These are phyloP conservation scores for Neopestalotiopsis sp. DNA, from an alignment of 2,329 filamentous ascomycete genomes.

Conservation along the genomic window DNA sequence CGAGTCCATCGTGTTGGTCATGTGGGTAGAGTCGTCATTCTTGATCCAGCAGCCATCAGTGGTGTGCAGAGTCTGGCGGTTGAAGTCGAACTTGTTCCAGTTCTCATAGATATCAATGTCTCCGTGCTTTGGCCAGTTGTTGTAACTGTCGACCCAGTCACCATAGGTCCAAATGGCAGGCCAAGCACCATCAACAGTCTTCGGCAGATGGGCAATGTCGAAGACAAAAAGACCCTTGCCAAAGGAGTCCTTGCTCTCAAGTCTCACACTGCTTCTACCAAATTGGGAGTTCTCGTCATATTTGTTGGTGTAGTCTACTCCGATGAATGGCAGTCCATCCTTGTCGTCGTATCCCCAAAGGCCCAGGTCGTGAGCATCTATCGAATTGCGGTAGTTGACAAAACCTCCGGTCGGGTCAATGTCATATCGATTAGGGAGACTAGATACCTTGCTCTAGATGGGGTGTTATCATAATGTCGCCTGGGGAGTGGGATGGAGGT, in stretches of 20 bases:
- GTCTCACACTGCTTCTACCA: constrained; percentile 63
- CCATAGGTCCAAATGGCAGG: constrained; percentile 67
- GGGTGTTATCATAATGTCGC: constrained; percentile 2
- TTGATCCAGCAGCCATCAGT: constrained; percentile 43
- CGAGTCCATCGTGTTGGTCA: constrained; percentile 39
- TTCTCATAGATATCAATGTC: constrained; percentile 74
- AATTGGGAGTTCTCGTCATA: constrained; percentile 24
- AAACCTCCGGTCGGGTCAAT: constrained; percentile 69
- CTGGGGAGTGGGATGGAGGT: no score
- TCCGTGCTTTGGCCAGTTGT: constrained; percentile 46
- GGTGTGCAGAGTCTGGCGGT: constrained; percentile 51
- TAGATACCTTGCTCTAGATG: neutral
- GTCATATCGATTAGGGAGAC: constrained; percentile 12
- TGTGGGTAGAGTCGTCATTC: constrained; percentile 28
- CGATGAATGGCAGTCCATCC: constrained; percentile 44
- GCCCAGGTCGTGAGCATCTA: constrained; percentile 40
- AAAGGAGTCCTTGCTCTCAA: constrained; percentile 68
- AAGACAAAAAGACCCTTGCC: constrained; percentile 71
- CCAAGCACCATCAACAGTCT: constrained; percentile 71
- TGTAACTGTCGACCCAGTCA: constrained; percentile 9
- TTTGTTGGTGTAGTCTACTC: constrained; percentile 36
- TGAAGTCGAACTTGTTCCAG: constrained; percentile 60
- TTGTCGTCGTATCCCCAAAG: constrained; percentile 37
- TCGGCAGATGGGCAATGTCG: constrained; percentile 73
- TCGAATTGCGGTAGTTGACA: constrained; percentile 57